These are phyloP conservation scores for Trichoderma atroviride DNA, from an alignment of 2,329 filamentous ascomycete genomes.

Conservation along the genomic window DNA sequence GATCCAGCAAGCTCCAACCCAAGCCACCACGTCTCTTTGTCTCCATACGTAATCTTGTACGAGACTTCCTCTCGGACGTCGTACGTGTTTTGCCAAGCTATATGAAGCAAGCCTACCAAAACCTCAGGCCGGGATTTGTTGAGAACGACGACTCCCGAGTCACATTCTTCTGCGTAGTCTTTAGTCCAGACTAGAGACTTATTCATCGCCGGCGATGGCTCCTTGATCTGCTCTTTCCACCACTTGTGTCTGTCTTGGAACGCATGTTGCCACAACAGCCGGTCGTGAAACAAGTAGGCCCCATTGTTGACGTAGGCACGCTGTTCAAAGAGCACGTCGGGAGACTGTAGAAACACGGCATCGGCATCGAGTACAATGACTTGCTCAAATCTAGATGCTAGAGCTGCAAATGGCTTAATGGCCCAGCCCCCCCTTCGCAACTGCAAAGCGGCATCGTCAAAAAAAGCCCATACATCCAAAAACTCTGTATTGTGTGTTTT, in stretches of 20 bases:
- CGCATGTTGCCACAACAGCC: slow-evolving; percentile 43
- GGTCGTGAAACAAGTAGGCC: slow-evolving; percentile 46
- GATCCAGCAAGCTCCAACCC: slow-evolving; percentile 46
- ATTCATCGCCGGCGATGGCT: slow-evolving; percentile 39
- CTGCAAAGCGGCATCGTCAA: slow-evolving; percentile 38
- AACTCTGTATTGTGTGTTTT: slow-evolving; percentile 35
- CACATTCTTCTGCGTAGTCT: slow-evolving; percentile 46
- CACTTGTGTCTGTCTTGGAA: slow-evolving; percentile 43
- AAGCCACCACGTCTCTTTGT: slow-evolving; percentile 53
- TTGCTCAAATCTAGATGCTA: slow-evolving; percentile 42
- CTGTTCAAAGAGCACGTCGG: slow-evolving; percentile 40
- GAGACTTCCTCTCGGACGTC: slow-evolving; percentile 45
- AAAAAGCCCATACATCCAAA: slow-evolving; percentile 39
- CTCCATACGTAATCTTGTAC: slow-evolving; percentile 47
- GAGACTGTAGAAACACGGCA: slow-evolving; percentile 44
- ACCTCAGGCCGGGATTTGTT: slow-evolving; percentile 45
- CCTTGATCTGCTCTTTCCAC: slow-evolving; percentile 43
- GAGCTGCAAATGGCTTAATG: slow-evolving; percentile 46
- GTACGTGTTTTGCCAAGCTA: slow-evolving; percentile 49
- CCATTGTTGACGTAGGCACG: slow-evolving; percentile 39
- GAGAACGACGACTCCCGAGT: slow-evolving; percentile 47
- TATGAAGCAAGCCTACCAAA: slow-evolving; percentile 45
- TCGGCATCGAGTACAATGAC: slow-evolving; percentile 47
- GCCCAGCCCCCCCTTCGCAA: slow-evolving; percentile 43
- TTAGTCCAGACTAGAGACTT: slow-evolving; percentile 45